Evolutionary conservation across 768 basidiomycete species (phyloP).

Genomic region (Pleurotus djamor): DNA sequence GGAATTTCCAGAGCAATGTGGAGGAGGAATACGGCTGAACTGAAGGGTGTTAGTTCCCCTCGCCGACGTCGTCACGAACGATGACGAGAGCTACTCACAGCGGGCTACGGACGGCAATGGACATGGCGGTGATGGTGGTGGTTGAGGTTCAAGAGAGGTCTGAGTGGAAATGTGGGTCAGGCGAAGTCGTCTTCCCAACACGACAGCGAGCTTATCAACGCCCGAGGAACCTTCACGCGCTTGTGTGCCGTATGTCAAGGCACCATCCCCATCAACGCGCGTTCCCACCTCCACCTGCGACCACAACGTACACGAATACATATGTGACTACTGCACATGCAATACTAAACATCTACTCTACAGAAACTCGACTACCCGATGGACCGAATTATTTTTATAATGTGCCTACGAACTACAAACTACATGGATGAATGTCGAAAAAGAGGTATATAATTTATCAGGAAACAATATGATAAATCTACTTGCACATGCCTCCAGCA

Average conservation of each 20-base stretch:
- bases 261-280: neutral
- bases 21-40: constrained; percentile 70
- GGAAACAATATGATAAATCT: no score
- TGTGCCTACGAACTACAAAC: neutral
- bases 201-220: constrained; percentile 3
- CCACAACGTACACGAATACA: no score
- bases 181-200: neutral
- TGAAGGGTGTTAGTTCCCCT: constrained; percentile 20
- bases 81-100: constrained; percentile 26
- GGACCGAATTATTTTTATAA: no score
- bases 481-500: no score
- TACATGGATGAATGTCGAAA: neutral
- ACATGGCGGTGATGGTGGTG: constrained; percentile 12
- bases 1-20: constrained; percentile 82
- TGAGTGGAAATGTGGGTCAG: neutral
- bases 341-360: neutral
- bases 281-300: neutral
- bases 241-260: constrained; percentile 3
- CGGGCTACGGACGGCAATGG: constrained; percentile 31
- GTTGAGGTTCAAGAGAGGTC: neutral
- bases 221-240: neutral
- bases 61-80: neutral
- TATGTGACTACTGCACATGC: neutral
- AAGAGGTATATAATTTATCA: no score
- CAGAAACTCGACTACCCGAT: neutral